phyloP scores from a whole-genome alignment of 805 yeast species.

The Suhomyces xylopsoci region DNA sequence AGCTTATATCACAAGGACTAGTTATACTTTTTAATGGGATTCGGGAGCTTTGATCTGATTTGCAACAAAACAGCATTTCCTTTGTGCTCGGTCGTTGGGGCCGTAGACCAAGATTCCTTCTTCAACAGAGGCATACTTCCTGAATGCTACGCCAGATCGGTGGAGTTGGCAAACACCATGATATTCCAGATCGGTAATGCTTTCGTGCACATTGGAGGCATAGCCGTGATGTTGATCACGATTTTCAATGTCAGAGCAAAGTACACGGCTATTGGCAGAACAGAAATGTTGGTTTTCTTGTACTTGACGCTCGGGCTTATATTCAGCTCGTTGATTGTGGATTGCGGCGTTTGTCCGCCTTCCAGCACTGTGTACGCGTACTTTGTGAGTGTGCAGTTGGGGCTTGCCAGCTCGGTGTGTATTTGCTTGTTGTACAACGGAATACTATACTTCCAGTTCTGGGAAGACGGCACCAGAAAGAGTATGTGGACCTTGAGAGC shows the following conservation, averaged over 20 bases:
- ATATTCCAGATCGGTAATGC: conserved; percentile 88
- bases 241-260: conserved; percentile 75
- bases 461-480: conserved; percentile 86
- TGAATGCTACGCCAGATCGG: conserved; percentile 78
- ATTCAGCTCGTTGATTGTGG: conserved; percentile 71
- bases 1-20: no score
- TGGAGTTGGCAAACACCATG: conserved; percentile 85
- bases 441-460: conserved; percentile 77
- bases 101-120: conserved; percentile 34
- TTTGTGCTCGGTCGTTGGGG: conserved; percentile 69
- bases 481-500: conserved; percentile 59
- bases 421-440: conserved; percentile 71
- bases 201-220: conserved; percentile 74
- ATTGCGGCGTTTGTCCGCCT: conserved; percentile 91
- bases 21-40: conserved; percentile 43
- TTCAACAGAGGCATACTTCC: conserved; percentile 65
- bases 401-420: conserved; percentile 69
- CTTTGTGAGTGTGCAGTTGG: conserved; percentile 80
- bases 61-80: conserved; percentile 75
- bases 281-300: conserved; percentile 76
- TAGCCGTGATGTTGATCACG: conserved; percentile 63
- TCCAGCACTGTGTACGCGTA: conserved; percentile 72
- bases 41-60: conserved; percentile 61
- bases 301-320: conserved; percentile 56
- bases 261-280: conserved; percentile 92